Base-by-base conservation (phyloP, 2,329 filamentous ascomycete species). In the Magnaporthiopsis incrustans region DNA sequence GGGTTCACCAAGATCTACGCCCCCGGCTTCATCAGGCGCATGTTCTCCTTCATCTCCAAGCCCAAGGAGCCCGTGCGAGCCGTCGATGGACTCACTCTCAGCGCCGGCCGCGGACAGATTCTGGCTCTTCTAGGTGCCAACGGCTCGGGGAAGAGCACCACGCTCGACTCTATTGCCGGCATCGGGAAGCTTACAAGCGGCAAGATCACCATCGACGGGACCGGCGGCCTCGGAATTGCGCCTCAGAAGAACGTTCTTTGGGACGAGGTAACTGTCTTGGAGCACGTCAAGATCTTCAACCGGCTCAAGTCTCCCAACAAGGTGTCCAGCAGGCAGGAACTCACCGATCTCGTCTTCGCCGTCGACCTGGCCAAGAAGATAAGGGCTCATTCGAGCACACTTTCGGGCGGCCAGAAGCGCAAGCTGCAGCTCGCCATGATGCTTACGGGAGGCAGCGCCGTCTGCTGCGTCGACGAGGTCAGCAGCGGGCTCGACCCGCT, bases 201-300 rank as follows among this genome's bases (percentile, higher is more conserved):
- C 3, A 81, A 82, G 3, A 95, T 97, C 68, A 85, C 84, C 30
- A 88, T 97, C 59, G 88, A 93, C 68, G 88, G 88, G 0, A 88
- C 86, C 12, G 90, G 90, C 12, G 91, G 91, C 0, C 82, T 97
- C 26, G 93, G 93, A 18, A 87, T 96, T 57, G 94, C 92, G 64
- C 93, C 93, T 0, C 93, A 97, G 73, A 93, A 94, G 79, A 97
- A 97, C 70, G 93, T 97, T 7, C 82, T 97, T 38, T 97, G 93
- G 92, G 89, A 94, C 69, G 88, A 92, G 65, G 77, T 97, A 64
- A 96, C 90, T 0, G 92, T 96, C 0, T 85, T 87, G 70, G 92
- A 97, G 74, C 93, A 97, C 70, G 86, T 97, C 22, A 77, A 78
- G 12, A 90, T 96, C 61, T 97, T 97, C 78, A 94, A 95, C 73